Evolutionary conservation across 371 early-diverging fungal species (phyloP).

Genomic region (Rhizopus stolonifer): DNA sequence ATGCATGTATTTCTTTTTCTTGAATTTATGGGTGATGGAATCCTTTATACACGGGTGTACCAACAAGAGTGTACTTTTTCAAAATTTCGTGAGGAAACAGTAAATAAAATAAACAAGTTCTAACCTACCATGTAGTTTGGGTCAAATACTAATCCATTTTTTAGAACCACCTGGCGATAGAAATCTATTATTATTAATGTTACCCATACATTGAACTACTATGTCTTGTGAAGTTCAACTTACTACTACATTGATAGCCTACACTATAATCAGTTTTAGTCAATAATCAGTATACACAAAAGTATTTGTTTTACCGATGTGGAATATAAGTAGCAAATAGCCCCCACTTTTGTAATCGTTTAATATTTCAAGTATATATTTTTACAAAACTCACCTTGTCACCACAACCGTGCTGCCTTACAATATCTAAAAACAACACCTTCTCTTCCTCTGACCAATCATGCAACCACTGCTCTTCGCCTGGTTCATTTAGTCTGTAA

Average conservation of each 20-base stretch:
- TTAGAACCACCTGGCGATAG: slow-evolving; percentile 67
- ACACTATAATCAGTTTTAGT: slow-evolving; percentile 29
- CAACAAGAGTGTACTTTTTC: slow-evolving; percentile 1
- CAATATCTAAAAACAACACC: slow-evolving; percentile 51
- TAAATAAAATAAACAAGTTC: not conserved
- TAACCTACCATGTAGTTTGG: slow-evolving; percentile 55
- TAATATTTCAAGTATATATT: not conserved
- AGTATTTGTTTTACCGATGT: slow-evolving; percentile 49
- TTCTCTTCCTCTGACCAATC: slow-evolving; percentile 73
- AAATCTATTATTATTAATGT: slow-evolving; percentile 33
- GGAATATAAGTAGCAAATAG: slow-evolving; percentile 73
- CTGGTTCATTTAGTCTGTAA: slow-evolving; percentile 74
- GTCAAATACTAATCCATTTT: slow-evolving; percentile 67
- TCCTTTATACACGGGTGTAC: not conserved
- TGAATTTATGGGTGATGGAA: not conserved
- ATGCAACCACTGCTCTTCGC: slow-evolving; percentile 71
- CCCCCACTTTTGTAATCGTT: slow-evolving; percentile 57
- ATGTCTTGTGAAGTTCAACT: too few species aligned
- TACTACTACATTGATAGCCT: slow-evolving; percentile 76
- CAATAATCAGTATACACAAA: not conserved
- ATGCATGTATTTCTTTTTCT: too few species aligned
- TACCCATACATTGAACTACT: not conserved
- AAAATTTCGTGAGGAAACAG: too few species aligned
- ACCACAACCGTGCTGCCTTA: slow-evolving; percentile 55
- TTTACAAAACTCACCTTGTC: slow-evolving; percentile 47